Evolutionary conservation across 352 stramenopile genomes (phyloP).

Genomic region (Phytopythium mirpurense): DNA sequence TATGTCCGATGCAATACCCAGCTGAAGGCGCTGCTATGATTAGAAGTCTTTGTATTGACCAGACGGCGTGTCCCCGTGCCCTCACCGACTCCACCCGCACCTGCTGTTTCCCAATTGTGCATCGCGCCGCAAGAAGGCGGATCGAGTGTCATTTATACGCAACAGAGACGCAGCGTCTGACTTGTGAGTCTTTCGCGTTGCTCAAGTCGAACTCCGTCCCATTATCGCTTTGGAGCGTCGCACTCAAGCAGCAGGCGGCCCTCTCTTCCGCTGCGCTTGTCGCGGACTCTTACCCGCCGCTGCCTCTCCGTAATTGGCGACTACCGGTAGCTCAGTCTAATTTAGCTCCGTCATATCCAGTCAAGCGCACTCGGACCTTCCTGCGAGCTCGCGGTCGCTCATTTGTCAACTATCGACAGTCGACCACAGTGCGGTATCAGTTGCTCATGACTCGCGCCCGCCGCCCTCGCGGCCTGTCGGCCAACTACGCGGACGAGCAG

Average conservation of each 20-base stretch:
- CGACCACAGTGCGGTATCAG: not conserved
- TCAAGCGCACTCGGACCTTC: too few species aligned
- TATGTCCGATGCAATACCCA: too few species aligned
- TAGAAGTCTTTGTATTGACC: too few species aligned
- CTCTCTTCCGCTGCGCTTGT: slow-evolving; percentile 1
- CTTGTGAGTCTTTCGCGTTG: too few species aligned
- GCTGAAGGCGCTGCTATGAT: too few species aligned
- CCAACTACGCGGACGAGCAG: slow-evolving; percentile 39
- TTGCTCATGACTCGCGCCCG: slow-evolving; percentile 8
- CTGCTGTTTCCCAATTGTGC: not conserved
- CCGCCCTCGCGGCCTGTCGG: slow-evolving; percentile 47
- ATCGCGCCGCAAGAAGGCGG: not conserved
- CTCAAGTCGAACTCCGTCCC: not conserved
- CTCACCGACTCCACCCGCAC: not conserved
- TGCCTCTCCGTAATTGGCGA: too few species aligned
- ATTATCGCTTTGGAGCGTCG: not conserved
- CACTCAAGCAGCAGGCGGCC: slow-evolving; percentile 1
- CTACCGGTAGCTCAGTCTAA: too few species aligned
- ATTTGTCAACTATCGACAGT: not conserved
- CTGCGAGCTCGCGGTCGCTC: not conserved
- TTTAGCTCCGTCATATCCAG: too few species aligned
- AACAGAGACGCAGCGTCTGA: not conserved
- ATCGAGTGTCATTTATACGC: not conserved
- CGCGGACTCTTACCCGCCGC: not conserved
- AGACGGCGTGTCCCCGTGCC: not conserved